Evolutionary conservation across 23 red algal species (phyloP), one percentile per base, ranked within the genome.

Genomic region (Gracilaria domingensis): DNA sequence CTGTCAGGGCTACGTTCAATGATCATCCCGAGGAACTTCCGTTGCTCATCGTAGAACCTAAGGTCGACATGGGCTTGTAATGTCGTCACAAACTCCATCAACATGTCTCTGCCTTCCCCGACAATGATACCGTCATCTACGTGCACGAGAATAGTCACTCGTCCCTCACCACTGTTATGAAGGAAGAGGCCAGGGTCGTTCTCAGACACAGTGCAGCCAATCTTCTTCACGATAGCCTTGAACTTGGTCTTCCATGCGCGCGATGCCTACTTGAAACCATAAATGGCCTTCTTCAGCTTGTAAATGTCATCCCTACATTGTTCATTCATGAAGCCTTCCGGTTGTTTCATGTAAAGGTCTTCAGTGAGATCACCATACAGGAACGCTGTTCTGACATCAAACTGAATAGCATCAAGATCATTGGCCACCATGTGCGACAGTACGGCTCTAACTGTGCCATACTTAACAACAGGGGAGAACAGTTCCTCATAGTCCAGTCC

Each of bases 191-290:
- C 25, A 4, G 34, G 17, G 23, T 73, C 23, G 4, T 17, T 45
- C 3, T 24, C 2, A 38, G 66, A 73, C 2, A 21, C 2, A 32
- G 39, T 45, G 17, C 66, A 73, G 4, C 28, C 18, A 4, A 32
- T 73, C 33, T 20, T 14, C 23, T 4, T 13, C 47, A 82, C 17
- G 13, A 45, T 35, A 0, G 18, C 0, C 25, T 82, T 37, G 18
- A 56, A 39, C 24, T 59, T 56, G 13, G 12, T 0, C 4, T 38
- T 49, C 79, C 79, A 55, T 7, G 47, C 47, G 11, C 51, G 60
- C 23, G 45, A 26, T 3, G 79, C 79, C 8, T 82, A 50, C 21
- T 82, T 82, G 18, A 82, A 61, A 0, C 79, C 79, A 26, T 82
- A 82, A 3, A 60, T 7, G 0, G 16, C 51, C 6, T 61, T 56